Percentiles rank a stretch among this genome's conserved stretches.
Evolutionary conservation across 768 basidiomycete species (phyloP).

Genomic region (Amanita inopinata): DNA sequence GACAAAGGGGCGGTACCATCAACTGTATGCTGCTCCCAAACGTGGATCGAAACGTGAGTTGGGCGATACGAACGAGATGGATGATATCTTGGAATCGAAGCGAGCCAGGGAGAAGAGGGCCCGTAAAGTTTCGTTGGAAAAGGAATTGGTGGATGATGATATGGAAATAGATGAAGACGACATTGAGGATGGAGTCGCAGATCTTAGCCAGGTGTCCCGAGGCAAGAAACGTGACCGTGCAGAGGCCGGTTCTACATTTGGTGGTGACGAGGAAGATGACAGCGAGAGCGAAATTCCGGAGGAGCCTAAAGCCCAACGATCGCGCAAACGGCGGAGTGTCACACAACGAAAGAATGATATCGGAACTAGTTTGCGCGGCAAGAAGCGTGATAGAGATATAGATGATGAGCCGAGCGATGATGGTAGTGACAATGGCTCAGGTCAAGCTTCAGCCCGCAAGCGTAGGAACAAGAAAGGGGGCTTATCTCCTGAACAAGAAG

Average conservation of each 20-base stretch:
- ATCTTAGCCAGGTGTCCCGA: conserved; percentile 28
- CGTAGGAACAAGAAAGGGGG: conserved; percentile 37
- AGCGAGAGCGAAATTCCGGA: conserved; percentile 25
- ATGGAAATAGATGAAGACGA: conserved; percentile 41
- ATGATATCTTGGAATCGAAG: conserved; percentile 24
- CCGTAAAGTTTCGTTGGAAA: conserved; percentile 42
- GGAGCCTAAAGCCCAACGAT: conserved; percentile 33
- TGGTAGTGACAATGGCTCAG: conserved; percentile 24
- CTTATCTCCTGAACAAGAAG: conserved; percentile 16
- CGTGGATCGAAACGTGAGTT: conserved; percentile 44
- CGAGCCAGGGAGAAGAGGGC: conserved; percentile 42
- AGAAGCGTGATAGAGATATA: conserved; percentile 56
- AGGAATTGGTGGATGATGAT: conserved; percentile 25
- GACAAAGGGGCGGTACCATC: no score
- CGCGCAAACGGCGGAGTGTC: conserved; percentile 49
- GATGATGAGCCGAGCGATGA: conserved; percentile 37
- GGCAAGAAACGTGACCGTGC: conserved; percentile 73
- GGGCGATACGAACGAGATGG: conserved; percentile 35
- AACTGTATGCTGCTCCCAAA: conserved; percentile 12
- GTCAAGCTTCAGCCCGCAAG: conserved; percentile 31
- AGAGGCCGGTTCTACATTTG: conserved; percentile 65
- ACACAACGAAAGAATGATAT: conserved; percentile 43
- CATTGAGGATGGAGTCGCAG: conserved; percentile 32
- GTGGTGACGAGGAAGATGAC: conserved; percentile 44
- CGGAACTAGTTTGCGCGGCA: conserved; percentile 33